phyloP scores from a whole-genome alignment of 345 rosid genomes.

The Lepidium sativum region DNA sequence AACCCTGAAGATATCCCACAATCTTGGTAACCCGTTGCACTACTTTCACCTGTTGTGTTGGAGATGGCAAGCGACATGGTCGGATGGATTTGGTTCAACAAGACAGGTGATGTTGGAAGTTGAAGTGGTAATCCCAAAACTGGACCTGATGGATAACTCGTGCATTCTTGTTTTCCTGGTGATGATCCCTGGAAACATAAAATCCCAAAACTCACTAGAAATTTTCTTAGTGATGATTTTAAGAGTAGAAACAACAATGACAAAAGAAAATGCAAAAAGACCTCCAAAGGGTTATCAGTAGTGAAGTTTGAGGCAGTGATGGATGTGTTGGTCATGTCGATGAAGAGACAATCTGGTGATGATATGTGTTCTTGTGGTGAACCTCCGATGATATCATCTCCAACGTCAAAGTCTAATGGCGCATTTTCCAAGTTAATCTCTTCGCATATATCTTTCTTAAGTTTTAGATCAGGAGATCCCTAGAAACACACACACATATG shows the following conservation, averaged over 20 bases:
- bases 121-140: constrained; percentile 37
- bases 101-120: constrained; percentile 4
- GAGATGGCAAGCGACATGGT: constrained; percentile 51
- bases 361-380: constrained; percentile 27
- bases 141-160: constrained; percentile 23
- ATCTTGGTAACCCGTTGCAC: constrained; percentile 55
- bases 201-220: no score
- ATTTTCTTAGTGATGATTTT: neutral
- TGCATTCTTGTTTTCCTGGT: constrained; percentile 43
- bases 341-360: constrained; percentile 33
- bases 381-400: constrained; percentile 40
- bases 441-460: constrained; percentile 46
- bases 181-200: constrained; percentile 43
- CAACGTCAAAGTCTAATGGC: constrained; percentile 36
- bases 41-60: constrained; percentile 55
- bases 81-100: constrained; percentile 44
- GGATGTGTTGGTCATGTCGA: constrained; percentile 11
- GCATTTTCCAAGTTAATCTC: constrained; percentile 45
- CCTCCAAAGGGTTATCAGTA: no score
- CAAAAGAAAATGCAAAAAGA: neutral
- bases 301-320: constrained; percentile 15
- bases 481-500: neutral
- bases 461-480: constrained; percentile 15
- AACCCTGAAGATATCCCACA: constrained; percentile 49
- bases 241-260: no score